Percentiles rank a stretch among this genome's conserved stretches.
These are phyloP conservation scores for Trypanosoma melophagium DNA, from an alignment of 208 protist genomes.

Conservation along the genomic window DNA sequence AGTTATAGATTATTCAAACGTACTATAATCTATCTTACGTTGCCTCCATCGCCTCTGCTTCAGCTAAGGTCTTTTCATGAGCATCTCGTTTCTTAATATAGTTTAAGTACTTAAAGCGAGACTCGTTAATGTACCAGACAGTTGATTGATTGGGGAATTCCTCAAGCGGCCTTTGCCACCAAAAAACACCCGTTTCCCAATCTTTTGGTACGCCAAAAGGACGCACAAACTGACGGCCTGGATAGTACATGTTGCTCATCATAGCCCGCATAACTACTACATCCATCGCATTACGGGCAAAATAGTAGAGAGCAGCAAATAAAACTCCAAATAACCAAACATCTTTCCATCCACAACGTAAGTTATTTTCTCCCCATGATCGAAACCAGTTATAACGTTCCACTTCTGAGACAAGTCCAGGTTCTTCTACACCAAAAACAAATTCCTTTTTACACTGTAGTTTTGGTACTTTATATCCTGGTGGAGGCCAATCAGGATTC, in stretches of 20 bases:
- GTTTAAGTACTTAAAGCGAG: slow-evolving; percentile 81
- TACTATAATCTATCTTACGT: background rate
- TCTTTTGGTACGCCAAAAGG: slow-evolving; percentile 79
- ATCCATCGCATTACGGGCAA: slow-evolving; percentile 60
- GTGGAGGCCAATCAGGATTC: slow-evolving; percentile 87
- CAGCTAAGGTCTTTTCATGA: slow-evolving; percentile 50
- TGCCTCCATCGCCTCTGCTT: slow-evolving; percentile 12
- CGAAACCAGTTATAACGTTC: slow-evolving; percentile 89
- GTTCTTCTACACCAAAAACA: slow-evolving; percentile 80
- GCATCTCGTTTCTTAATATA: slow-evolving; percentile 79
- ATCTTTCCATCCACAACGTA: slow-evolving; percentile 80
- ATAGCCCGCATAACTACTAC: slow-evolving; percentile 65
- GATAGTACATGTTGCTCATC: slow-evolving; percentile 86
- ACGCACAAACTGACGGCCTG: slow-evolving; percentile 61
- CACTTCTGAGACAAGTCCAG: slow-evolving; percentile 76
- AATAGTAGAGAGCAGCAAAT: slow-evolving; percentile 53
- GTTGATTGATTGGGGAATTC: slow-evolving; percentile 85
- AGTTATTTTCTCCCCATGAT: slow-evolving; percentile 82
- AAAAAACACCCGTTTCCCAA: slow-evolving; percentile 70
- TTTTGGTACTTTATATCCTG: slow-evolving; percentile 82
- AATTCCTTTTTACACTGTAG: slow-evolving; percentile 87
- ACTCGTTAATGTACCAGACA: slow-evolving; percentile 78
- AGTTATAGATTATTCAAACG: background rate
- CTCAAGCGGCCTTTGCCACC: slow-evolving; percentile 87
- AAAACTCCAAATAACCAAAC: slow-evolving; percentile 70